Percentiles rank a stretch among this genome's conserved stretches.
Evolutionary conservation across 2,329 filamentous ascomycete species (phyloP).

Genomic region (Fusarium aywerte): DNA sequence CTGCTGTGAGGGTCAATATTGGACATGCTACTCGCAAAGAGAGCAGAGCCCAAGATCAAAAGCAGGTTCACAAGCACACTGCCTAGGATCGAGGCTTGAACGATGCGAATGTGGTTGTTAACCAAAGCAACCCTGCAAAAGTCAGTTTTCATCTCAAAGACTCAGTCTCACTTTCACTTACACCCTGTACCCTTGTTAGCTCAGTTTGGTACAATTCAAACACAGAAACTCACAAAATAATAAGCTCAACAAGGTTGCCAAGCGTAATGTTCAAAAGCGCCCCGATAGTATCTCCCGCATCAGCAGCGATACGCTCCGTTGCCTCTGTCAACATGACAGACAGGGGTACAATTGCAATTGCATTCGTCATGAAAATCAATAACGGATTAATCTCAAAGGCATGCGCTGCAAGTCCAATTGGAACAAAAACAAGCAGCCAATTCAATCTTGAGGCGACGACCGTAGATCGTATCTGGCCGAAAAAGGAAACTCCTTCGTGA

Average conservation of each 20-base stretch:
- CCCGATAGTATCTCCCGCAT: slow-evolving; percentile 68
- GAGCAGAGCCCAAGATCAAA: slow-evolving; percentile 79
- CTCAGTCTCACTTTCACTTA: slow-evolving; percentile 37
- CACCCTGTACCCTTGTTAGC: slow-evolving; percentile 51
- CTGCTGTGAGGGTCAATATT: slow-evolving; percentile 69
- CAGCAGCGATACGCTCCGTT: slow-evolving; percentile 67
- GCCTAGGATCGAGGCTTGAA: slow-evolving; percentile 79
- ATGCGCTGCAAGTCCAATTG: slow-evolving; percentile 70
- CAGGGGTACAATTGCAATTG: slow-evolving; percentile 68
- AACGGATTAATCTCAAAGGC: slow-evolving; percentile 50
- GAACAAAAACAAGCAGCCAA: slow-evolving; percentile 75
- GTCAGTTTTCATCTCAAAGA: slow-evolving; percentile 24
- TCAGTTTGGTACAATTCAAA: background rate
- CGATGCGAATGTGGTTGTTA: slow-evolving; percentile 75
- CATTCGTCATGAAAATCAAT: slow-evolving; percentile 67
- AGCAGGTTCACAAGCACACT: slow-evolving; percentile 82
- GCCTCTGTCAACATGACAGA: slow-evolving; percentile 68
- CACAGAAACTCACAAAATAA: slow-evolving; percentile 60
- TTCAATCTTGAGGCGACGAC: slow-evolving; percentile 66
- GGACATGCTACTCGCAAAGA: slow-evolving; percentile 74
- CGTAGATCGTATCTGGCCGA: slow-evolving; percentile 44
- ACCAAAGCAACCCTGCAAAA: slow-evolving; percentile 59
- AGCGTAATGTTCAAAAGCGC: slow-evolving; percentile 71
- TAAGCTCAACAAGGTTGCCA: slow-evolving; percentile 71
- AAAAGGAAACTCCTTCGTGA: slow-evolving; percentile 28